Conservation (phyloP, 192 early-diverging fungal species). For the Podila verticillata region DNA sequence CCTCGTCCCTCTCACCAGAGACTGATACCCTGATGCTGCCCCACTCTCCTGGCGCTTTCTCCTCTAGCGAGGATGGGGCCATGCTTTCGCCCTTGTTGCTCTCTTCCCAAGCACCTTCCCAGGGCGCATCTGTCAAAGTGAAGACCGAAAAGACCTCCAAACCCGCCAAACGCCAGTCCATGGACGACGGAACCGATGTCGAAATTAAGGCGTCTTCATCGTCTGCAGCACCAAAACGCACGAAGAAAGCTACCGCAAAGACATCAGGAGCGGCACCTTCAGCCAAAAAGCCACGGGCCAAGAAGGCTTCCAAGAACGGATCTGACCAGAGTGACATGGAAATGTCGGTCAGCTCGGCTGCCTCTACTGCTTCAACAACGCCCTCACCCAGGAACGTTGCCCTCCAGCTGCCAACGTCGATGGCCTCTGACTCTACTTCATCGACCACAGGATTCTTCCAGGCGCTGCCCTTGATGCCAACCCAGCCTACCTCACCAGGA, state of each 20-base stretch:
- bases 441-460: constrained; percentile 46
- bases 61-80: constrained; percentile 25
- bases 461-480: constrained; percentile 18
- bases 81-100: constrained; percentile 34
- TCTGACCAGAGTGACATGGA: constrained; percentile 51
- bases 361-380: constrained; percentile 20
- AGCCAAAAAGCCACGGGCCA: constrained; percentile 42
- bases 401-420: constrained; percentile 20
- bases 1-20: constrained; percentile 38
- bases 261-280: constrained; percentile 1
- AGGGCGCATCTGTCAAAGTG: constrained; percentile 10
- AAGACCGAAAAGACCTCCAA: constrained; percentile 42
- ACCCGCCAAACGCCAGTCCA: constrained; percentile 38
- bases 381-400: constrained; percentile 38
- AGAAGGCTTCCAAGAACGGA: constrained; percentile 34
- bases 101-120: constrained; percentile 4
- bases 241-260: constrained; percentile 29
- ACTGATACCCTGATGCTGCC: constrained; percentile 40
- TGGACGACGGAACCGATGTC: constrained; percentile 31
- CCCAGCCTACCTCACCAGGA: constrained; percentile 21
- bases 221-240: constrained; percentile 28
- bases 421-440: not conserved
- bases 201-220: constrained; percentile 16
- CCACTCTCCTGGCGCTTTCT: constrained; percentile 37
- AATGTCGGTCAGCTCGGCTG: constrained; percentile 31